Evolutionary conservation across 805 yeast genomes (phyloP).

Genomic region (Pichia occidentalis): DNA sequence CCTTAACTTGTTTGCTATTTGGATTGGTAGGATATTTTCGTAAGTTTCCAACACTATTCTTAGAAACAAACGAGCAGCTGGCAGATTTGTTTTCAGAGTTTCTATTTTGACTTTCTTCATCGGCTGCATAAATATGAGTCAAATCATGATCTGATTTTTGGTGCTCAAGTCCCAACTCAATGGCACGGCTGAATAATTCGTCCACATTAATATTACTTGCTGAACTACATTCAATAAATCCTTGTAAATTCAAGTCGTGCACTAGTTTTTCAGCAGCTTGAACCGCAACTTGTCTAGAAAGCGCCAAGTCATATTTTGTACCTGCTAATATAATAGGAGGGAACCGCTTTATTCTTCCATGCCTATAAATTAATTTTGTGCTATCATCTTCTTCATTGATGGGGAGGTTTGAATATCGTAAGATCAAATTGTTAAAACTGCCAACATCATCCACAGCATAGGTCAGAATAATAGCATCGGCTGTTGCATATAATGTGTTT

Average conservation of each 20-base stretch:
- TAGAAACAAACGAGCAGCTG: not conserved
- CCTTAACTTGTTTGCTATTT: too few relatives aligned
- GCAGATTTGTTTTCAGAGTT: not conserved
- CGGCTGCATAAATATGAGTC: slow-evolving; percentile 7
- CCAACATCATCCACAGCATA: slow-evolving; percentile 39
- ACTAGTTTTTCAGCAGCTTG: slow-evolving; percentile 26
- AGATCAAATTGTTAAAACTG: slow-evolving; percentile 12
- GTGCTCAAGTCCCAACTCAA: slow-evolving; percentile 13
- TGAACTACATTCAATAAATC: slow-evolving; percentile 72
- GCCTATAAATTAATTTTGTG: slow-evolving; percentile 2
- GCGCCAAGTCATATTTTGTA: slow-evolving; percentile 68
- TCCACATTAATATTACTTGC: slow-evolving; percentile 70
- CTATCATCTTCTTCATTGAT: slow-evolving; percentile 26
- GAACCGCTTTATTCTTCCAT: slow-evolving; percentile 6
- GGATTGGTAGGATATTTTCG: too few relatives aligned
- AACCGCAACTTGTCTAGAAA: slow-evolving; percentile 64
- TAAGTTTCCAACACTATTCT: too few relatives aligned
- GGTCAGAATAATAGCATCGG: slow-evolving; percentile 46
- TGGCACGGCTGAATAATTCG: slow-evolving; percentile 52
- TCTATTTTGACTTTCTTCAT: slow-evolving; percentile 2
- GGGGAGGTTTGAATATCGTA: slow-evolving; percentile 23
- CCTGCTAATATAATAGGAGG: slow-evolving; percentile 52
- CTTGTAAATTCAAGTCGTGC: slow-evolving; percentile 25
- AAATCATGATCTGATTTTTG: slow-evolving; percentile 12
- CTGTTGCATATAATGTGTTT: slow-evolving; percentile 19